phyloP scores from a whole-genome alignment of 176 grass and related monocot species.

The Rhynchospora pubera region DNA sequence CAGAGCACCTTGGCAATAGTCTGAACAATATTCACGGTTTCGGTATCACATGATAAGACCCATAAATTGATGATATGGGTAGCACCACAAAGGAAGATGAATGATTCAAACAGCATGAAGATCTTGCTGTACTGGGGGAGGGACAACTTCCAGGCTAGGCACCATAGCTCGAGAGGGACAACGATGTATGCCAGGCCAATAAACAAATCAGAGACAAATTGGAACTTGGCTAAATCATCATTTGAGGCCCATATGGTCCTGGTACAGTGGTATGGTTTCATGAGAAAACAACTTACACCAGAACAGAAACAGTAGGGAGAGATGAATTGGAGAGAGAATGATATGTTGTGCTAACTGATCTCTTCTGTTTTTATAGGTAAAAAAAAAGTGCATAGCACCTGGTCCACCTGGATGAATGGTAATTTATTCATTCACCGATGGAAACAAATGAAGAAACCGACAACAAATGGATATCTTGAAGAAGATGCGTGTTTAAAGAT shows the following conservation, averaged over 20 bases:
- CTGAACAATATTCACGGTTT: constrained; percentile 48
- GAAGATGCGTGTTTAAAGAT: not conserved
- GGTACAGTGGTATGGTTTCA: constrained; percentile 52
- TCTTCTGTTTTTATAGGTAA: not conserved
- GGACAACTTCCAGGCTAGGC: constrained; percentile 73
- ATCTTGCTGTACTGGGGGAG: constrained; percentile 53
- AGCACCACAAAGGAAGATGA: constrained; percentile 68
- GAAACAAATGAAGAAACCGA: not conserved
- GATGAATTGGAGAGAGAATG: not conserved
- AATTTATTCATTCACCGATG: not conserved
- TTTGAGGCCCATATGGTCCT: constrained; percentile 52
- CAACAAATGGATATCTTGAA: not conserved
- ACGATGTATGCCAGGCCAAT: constrained; percentile 78
- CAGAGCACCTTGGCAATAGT: constrained; percentile 58
- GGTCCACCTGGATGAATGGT: not conserved
- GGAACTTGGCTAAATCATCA: constrained; percentile 56
- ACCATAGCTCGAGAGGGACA: constrained; percentile 74
- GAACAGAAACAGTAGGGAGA: not conserved
- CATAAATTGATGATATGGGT: constrained; percentile 75
- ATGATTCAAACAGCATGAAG: constrained; percentile 57
- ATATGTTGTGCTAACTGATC: not conserved
- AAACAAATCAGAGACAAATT: constrained; percentile 77
- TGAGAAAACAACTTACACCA: constrained; percentile 1
- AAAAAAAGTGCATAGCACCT: not conserved
- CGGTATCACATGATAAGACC: constrained; percentile 55